Base-by-base conservation (phyloP, 129 eudicot species). In the Flaveria robusta region DNA sequence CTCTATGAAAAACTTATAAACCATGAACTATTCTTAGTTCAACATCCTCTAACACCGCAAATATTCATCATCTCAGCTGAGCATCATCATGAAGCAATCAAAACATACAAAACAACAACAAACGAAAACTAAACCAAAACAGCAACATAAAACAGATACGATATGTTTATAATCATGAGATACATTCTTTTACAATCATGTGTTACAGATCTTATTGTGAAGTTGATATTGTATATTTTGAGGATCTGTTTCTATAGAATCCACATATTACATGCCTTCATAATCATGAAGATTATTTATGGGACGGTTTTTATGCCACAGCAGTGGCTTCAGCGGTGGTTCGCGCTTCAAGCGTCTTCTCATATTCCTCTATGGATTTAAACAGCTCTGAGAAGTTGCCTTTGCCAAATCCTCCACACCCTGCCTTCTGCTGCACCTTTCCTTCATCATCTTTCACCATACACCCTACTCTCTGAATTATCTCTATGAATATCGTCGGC, bases 351-450 rank as follows among this genome's bases (percentile, higher is more conserved):
- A 95, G 92, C 16, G 94, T 91, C 80, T 95, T 95, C 87, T 95
- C 99, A 20, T 87, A 95, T 66, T 95, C 97, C 71, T 95, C 99
- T 0, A 95, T 91, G 6, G 99, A 95, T 74, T 85, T 95, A 70
- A 91, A 95, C 19, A 95, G 97, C 83, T 91, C 97, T 0, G 97
- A 89, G 84, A 95, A 95, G 74, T 95, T 95, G 2, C 99, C 99
- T 77, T 95, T 95, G 24, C 97, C 99, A 55, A 95, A 95, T 56
- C 99, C 97, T 81, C 99, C 99, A 79, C 99, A 95, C 2, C 96
- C 97, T 4, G 92, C 96, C 80, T 91, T 91, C 78, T 95, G 97
- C 75, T 91, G 86, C 46, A 68, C 66, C 81, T 89, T 84, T 16
- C 99, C 99, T 26, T 84, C 81, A 10, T 86, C 96, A 46, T 91